Evolutionary conservation across 257 asterid genomes (phyloP).

Genomic region (Gentiana macrophylla): DNA sequence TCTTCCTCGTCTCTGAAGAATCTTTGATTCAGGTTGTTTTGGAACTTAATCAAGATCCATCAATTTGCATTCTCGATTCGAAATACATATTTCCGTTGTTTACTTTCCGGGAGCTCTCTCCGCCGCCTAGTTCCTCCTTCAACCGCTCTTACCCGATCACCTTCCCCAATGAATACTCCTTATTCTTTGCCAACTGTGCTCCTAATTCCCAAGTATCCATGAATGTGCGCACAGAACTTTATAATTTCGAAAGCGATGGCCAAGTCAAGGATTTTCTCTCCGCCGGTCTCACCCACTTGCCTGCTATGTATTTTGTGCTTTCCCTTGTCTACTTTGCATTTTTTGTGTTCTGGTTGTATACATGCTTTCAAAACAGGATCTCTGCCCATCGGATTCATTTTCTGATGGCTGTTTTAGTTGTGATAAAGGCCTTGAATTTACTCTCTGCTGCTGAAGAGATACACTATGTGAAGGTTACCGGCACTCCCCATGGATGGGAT

Average conservation of each 20-base stretch:
- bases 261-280: constrained; percentile 62
- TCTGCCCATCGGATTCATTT: constrained; percentile 83
- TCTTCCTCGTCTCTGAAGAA: constrained; percentile 80
- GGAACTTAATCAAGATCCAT: constrained; percentile 64
- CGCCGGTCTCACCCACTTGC: constrained; percentile 84
- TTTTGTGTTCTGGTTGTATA: constrained; percentile 50
- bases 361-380: constrained; percentile 37
- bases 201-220: constrained; percentile 81
- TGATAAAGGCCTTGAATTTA: constrained; percentile 79
- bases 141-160: constrained; percentile 55
- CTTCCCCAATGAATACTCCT: constrained; percentile 72
- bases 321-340: constrained; percentile 52
- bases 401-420: constrained; percentile 65
- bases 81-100: constrained; percentile 44
- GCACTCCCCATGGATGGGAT: constrained; percentile 99
- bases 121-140: constrained; percentile 70
- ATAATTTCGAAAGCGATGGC: constrained; percentile 58
- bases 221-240: constrained; percentile 81
- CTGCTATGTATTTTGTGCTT: constrained; percentile 56
- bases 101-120: constrained; percentile 80
- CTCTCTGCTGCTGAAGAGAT: constrained; percentile 89
- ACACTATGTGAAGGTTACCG: constrained; percentile 88
- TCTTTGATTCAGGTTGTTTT: constrained; percentile 70
- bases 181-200: constrained; percentile 87
- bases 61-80: constrained; percentile 81